phyloP scores from a whole-genome alignment of 1,139 yeast species.

The Yueomyces sp. region DNA sequence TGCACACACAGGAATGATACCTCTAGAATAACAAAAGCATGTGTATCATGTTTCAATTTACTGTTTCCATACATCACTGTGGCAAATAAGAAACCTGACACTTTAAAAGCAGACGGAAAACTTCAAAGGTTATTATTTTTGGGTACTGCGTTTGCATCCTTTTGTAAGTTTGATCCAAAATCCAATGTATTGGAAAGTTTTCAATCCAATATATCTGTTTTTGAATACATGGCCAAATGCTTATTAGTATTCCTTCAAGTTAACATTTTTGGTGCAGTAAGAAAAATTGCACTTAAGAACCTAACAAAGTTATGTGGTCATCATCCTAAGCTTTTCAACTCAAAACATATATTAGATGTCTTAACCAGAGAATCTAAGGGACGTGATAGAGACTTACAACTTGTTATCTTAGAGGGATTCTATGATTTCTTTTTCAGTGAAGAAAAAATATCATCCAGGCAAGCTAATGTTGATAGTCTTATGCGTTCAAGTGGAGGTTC shows the following conservation, averaged over 20 bases:
- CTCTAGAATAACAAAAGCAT: slow-evolving; percentile 42
- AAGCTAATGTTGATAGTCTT: slow-evolving; percentile 25
- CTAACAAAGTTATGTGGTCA: slow-evolving; percentile 44
- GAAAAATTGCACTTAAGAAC: slow-evolving; percentile 43
- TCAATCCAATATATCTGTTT: slow-evolving; percentile 39
- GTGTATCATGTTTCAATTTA: slow-evolving; percentile 43
- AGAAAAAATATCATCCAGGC: slow-evolving; percentile 33
- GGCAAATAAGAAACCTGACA: slow-evolving; percentile 17
- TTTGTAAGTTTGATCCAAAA: slow-evolving; percentile 31
- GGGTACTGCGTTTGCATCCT: slow-evolving; percentile 58
- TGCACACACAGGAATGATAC: slow-evolving; percentile 36
- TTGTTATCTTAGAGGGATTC: slow-evolving; percentile 42
- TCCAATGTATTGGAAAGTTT: slow-evolving; percentile 35
- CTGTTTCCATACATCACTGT: slow-evolving; percentile 32
- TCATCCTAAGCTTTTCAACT: slow-evolving; percentile 50
- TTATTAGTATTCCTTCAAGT: slow-evolving; percentile 39
- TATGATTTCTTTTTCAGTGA: slow-evolving; percentile 42
- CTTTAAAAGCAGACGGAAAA: slow-evolving; percentile 30
- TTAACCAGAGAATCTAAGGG: slow-evolving; percentile 39
- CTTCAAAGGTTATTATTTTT: slow-evolving; percentile 46
- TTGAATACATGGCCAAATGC: slow-evolving; percentile 43
- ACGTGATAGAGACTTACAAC: slow-evolving; percentile 29
- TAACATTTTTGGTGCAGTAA: slow-evolving; percentile 24
- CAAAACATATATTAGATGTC: slow-evolving; percentile 37
- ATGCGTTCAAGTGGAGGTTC: slow-evolving; percentile 9